Evolutionary conservation across 2,329 filamentous ascomycete species (phyloP).

Genomic region (Xylariaceae sp.): DNA sequence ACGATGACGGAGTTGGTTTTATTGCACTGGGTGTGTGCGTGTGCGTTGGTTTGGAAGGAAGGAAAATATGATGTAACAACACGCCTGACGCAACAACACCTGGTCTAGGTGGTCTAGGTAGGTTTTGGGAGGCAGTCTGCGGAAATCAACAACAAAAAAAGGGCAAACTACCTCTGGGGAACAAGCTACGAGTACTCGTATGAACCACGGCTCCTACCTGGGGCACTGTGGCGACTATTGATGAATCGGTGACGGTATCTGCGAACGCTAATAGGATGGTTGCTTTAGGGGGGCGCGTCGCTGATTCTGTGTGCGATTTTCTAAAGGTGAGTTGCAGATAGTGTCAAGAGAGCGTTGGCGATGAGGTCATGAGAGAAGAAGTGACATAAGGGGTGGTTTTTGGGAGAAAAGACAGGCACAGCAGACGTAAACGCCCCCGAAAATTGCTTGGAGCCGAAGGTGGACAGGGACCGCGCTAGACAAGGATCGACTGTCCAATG

Average conservation of each 20-base stretch:
- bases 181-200: too few species aligned
- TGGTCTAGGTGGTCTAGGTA: too few species aligned
- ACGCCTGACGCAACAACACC: constrained; percentile 32
- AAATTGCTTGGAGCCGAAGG: constrained; percentile 34
- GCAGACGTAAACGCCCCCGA: constrained; percentile 41
- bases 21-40: constrained; percentile 24
- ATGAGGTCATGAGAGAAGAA: constrained; percentile 45
- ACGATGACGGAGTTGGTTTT: constrained; percentile 39
- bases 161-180: constrained; percentile 38
- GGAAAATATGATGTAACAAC: constrained; percentile 42
- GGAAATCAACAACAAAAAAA: too few species aligned
- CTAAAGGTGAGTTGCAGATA: constrained; percentile 32
- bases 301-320: constrained; percentile 15
- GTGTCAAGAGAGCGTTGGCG: constrained; percentile 30
- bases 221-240: constrained; percentile 22
- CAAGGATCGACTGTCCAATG: constrained; percentile 31
- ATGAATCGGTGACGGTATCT: constrained; percentile 25
- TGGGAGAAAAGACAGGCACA: constrained; percentile 40
- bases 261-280: constrained; percentile 10
- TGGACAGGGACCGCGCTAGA: constrained; percentile 26
- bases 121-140: constrained; percentile 38
- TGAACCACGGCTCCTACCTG: constrained; percentile 21
- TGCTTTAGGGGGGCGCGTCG: background rate
- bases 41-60: constrained; percentile 29
- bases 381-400: constrained; percentile 44